Conservation (phyloP, 2,329 filamentous ascomycete species). For the Diaporthe ilicicola region DNA sequence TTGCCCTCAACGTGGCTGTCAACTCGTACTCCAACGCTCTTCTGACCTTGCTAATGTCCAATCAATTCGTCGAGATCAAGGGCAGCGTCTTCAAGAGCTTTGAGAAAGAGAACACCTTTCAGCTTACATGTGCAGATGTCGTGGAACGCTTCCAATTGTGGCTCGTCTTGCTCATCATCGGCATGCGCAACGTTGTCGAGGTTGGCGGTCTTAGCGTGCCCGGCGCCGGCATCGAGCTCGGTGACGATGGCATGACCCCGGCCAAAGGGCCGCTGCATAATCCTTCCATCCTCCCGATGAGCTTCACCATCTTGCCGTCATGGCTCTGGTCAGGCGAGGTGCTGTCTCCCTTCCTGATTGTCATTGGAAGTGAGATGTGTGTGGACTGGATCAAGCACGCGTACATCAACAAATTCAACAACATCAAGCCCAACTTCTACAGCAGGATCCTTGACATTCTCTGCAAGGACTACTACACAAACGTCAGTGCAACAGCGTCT, state of each 20-base stretch:
- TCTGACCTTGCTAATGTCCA: conserved; percentile 90
- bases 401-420: conserved; percentile 99
- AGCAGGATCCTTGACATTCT: conserved; percentile 89
- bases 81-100: conserved; percentile 98
- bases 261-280: conserved; percentile 69
- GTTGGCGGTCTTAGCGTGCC: conserved; percentile 82
- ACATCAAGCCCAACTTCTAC: conserved; percentile 91
- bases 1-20: conserved; percentile 96
- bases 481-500: conserved; percentile 61
- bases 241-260: conserved; percentile 56
- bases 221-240: conserved; percentile 59
- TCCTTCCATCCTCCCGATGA: conserved; percentile 83
- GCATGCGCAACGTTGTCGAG: conserved; percentile 94
- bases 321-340: conserved; percentile 84
- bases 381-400: conserved; percentile 98
- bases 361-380: conserved; percentile 94
- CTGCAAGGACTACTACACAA: conserved; percentile 97
- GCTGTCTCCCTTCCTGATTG: conserved; percentile 89
- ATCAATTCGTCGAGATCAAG: conserved; percentile 99
- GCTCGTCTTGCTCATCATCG: conserved; percentile 97
- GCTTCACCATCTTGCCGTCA: conserved; percentile 87
- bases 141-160: conserved; percentile 97
- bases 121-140: conserved; percentile 94
- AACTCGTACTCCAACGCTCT: conserved; percentile 98
- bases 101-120: conserved; percentile 97